phyloP scores from a whole-genome alignment of 108 stramenopile species.

The Pseudonitzschia multiseries region DNA sequence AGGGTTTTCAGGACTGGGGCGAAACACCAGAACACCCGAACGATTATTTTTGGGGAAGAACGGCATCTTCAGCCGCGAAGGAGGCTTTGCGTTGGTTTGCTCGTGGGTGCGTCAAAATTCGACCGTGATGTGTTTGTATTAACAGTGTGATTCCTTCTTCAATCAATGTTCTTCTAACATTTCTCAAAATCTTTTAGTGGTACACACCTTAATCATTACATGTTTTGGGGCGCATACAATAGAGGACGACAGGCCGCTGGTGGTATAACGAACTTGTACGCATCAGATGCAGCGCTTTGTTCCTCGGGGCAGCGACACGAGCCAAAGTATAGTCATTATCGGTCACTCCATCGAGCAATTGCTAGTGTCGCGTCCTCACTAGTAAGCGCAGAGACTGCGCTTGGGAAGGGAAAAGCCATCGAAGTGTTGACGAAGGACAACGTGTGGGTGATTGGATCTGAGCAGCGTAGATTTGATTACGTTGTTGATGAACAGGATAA shows the following conservation, averaged over 20 bases:
- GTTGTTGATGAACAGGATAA: neutral
- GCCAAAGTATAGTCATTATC: slow-evolving; percentile 57
- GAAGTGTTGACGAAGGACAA: slow-evolving; percentile 20
- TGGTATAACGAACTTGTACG: slow-evolving; percentile 58
- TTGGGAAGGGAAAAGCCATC: slow-evolving; percentile 20
- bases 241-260: slow-evolving; percentile 46
- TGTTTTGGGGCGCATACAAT: slow-evolving; percentile 62
- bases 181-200: slow-evolving; percentile 25
- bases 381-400: slow-evolving; percentile 29
- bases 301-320: slow-evolving; percentile 48
- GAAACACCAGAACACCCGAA: slow-evolving; percentile 35
- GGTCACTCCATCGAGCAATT: slow-evolving; percentile 42
- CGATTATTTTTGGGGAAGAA: slow-evolving; percentile 64
- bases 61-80: slow-evolving; percentile 36
- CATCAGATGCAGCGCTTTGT: slow-evolving; percentile 50
- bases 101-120: slow-evolving; percentile 31
- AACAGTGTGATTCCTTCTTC: neutral
- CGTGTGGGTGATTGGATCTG: slow-evolving; percentile 28
- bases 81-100: slow-evolving; percentile 61
- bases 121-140: neutral
- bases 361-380: slow-evolving; percentile 35
- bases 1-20: slow-evolving; percentile 68
- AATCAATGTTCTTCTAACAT: neutral
- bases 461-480: slow-evolving; percentile 43
- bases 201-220: slow-evolving; percentile 63